These are phyloP conservation scores for Sporothrix euskadiensis DNA, from an alignment of 2,329 filamentous ascomycete genomes.

Conservation along the genomic window DNA sequence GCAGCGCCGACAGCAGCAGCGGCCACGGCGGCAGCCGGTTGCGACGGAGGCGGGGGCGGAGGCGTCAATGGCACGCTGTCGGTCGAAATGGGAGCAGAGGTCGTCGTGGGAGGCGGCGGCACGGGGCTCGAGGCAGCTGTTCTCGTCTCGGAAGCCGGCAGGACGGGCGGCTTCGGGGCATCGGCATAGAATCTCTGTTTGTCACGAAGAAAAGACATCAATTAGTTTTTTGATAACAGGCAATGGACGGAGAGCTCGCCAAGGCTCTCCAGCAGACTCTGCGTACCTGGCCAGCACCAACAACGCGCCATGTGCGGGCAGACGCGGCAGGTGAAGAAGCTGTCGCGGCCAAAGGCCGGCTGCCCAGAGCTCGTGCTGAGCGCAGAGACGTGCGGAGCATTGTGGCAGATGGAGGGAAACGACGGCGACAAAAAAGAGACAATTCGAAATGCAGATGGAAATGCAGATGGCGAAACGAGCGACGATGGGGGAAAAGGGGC, in stretches of 20 bases:
- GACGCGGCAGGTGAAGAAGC: conserved; percentile 48
- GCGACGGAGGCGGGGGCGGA: conserved; percentile 42
- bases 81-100: conserved; percentile 42
- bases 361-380: conserved; percentile 61
- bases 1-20: conserved; percentile 37
- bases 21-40: conserved; percentile 41
- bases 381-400: conserved; percentile 71
- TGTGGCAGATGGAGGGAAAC: conserved; percentile 45
- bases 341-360: conserved; percentile 48
- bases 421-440: background rate
- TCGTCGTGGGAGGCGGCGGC: conserved; percentile 43
- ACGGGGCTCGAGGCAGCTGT: conserved; percentile 50
- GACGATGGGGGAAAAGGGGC: background rate
- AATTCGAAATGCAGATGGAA: background rate
- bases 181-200: conserved; percentile 58
- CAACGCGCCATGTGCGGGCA: conserved; percentile 58
- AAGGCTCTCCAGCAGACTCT: background rate
- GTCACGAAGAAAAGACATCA: background rate
- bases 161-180: conserved; percentile 51
- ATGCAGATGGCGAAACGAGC: conserved; percentile 17
- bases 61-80: conserved; percentile 44
- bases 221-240: background rate
- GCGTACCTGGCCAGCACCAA: conserved; percentile 29
- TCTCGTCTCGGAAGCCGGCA: conserved; percentile 56
- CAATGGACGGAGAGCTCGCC: background rate